A percentile compares a stretch with the other conserved stretches of the same genome.
These are phyloP conservation scores for Sclerotiophoma versabilis DNA, from an alignment of 2,329 filamentous ascomycete species.

Conservation along the genomic window DNA sequence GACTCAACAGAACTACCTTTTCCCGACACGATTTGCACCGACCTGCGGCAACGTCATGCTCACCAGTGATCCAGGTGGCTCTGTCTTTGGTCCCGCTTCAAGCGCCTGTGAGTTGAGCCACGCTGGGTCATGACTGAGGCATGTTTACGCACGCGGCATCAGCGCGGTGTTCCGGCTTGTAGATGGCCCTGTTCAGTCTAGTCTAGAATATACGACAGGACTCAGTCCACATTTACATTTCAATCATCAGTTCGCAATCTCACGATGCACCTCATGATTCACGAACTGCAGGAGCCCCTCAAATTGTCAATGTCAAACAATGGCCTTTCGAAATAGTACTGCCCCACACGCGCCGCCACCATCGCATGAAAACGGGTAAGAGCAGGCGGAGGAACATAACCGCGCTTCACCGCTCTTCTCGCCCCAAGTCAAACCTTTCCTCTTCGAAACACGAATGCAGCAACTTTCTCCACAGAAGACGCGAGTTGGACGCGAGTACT, in stretches of 20 bases:
- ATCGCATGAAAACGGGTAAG: slow-evolving; percentile 5
- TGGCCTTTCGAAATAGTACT: not conserved
- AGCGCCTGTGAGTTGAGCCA: slow-evolving; percentile 4
- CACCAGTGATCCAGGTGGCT: not conserved
- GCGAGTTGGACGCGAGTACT: not conserved
- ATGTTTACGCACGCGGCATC: not conserved
- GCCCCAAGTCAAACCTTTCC: slow-evolving; percentile 8
- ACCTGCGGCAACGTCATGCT: slow-evolving; percentile 1
- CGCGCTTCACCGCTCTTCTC: slow-evolving; percentile 20
- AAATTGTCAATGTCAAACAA: slow-evolving; percentile 12
- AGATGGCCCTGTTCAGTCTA: slow-evolving; percentile 8
- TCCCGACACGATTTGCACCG: slow-evolving; percentile 11
- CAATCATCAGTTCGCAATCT: slow-evolving; percentile 11
- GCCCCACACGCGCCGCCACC: slow-evolving; percentile 13
- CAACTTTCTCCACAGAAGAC: not conserved
- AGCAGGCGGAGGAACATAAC: slow-evolving; percentile 8
- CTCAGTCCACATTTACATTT: slow-evolving; percentile 20
- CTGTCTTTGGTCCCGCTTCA: not conserved
- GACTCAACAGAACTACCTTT: slow-evolving; percentile 12
- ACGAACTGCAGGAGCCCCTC: slow-evolving; percentile 11
- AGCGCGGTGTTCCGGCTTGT: slow-evolving; percentile 5
- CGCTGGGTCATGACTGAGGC: not conserved
- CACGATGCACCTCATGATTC: slow-evolving; percentile 17
- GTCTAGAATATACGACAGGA: slow-evolving; percentile 15
- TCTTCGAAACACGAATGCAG: slow-evolving; percentile 6